Percentiles rank a stretch among this genome's conserved stretches.
Conservation (phyloP, 257 asterid genomes). For the Nicotiana attenuata region DNA sequence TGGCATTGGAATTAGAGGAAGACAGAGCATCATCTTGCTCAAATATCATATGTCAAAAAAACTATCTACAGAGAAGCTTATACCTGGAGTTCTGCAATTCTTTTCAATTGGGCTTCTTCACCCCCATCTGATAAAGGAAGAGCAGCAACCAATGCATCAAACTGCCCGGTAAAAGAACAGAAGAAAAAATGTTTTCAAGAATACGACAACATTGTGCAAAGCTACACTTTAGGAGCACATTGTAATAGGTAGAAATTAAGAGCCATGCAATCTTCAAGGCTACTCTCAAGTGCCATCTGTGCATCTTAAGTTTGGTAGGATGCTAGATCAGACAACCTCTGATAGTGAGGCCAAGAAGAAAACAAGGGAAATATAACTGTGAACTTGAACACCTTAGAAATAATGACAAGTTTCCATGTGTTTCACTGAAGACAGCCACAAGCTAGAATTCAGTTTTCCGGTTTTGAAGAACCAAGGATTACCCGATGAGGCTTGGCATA, state of each 20-base stretch:
- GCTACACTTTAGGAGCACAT: background rate
- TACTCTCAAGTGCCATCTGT: background rate
- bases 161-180: constrained; percentile 29
- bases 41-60: background rate
- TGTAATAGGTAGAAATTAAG: background rate
- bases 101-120: constrained; percentile 84
- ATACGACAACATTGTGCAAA: background rate
- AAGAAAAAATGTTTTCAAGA: background rate
- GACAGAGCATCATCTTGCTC: background rate
- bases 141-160: constrained; percentile 82
- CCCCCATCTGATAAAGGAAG: constrained; percentile 76
- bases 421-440: background rate
- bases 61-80: background rate
- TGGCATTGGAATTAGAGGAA: background rate
- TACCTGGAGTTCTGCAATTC: constrained; percentile 86
- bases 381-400: background rate
- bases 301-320: background rate
- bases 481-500: background rate
- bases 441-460: background rate
- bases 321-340: background rate
- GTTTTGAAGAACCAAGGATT: background rate
- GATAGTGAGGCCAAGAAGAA: background rate
- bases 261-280: background rate
- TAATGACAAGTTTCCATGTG: background rate
- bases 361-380: background rate